A percentile compares a stretch with the other conserved stretches of the same genome.
These are phyloP conservation scores for Nelumbo lutea DNA, from an alignment of 164 flowering plant species.

Conservation along the genomic window DNA sequence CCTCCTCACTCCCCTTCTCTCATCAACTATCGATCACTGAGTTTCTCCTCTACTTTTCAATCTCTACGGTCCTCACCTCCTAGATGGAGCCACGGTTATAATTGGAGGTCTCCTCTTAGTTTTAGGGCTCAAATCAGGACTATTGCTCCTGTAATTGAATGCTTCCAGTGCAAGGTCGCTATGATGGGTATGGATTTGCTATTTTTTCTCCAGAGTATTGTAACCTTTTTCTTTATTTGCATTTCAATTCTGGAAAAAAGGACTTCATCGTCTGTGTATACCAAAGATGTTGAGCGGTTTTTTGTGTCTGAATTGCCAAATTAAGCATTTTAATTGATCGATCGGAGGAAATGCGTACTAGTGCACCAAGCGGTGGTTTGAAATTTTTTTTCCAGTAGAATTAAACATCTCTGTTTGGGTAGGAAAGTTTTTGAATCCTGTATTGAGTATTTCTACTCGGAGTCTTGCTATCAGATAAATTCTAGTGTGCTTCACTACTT, in stretches of 20 bases:
- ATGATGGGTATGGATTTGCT: conserved; percentile 26
- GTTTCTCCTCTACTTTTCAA: conserved; percentile 17
- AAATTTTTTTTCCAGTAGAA: not conserved
- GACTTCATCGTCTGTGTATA: too few relatives aligned
- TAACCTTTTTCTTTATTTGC: not conserved
- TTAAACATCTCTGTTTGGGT: not conserved
- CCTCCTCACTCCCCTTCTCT: conserved; percentile 19
- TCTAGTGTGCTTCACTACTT: not conserved
- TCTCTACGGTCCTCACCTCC: conserved; percentile 27
- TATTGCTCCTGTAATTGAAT: conserved; percentile 43
- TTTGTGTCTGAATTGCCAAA: not conserved
- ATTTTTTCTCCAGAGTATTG: not conserved
- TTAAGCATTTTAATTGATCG: not conserved
- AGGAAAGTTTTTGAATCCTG: not conserved
- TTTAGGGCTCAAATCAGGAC: conserved; percentile 62
- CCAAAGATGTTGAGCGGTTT: too few relatives aligned
- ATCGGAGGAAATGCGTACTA: not conserved
- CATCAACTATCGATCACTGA: conserved; percentile 12
- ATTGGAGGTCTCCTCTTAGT: conserved; percentile 59
- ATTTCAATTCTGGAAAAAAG: not conserved
- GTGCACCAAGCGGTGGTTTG: too few relatives aligned
- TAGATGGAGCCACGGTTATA: conserved; percentile 53
- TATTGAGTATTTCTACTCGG: not conserved
- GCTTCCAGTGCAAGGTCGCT: conserved; percentile 55
- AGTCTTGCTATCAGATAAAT: not conserved